Conservation (phyloP, 2,329 filamentous ascomycete genomes). For the Grosmannia serpens region DNA sequence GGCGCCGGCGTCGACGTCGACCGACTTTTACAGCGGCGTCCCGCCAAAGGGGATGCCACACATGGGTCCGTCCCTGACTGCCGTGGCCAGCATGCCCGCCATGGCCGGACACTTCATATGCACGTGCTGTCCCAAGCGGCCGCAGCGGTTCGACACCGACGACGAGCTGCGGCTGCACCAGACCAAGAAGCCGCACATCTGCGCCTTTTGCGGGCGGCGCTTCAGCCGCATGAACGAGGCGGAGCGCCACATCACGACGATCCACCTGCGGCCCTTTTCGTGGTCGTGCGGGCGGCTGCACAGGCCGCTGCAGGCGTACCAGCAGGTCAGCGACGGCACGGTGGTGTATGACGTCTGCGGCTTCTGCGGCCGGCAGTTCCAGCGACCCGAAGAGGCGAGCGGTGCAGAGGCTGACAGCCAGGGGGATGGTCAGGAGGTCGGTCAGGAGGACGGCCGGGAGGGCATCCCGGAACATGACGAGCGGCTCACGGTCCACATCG, state of each 20-base stretch:
- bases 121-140: slow-evolving; percentile 12
- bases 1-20: not conserved
- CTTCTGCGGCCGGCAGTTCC: slow-evolving; percentile 11
- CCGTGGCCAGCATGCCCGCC: not conserved
- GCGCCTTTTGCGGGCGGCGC: slow-evolving; percentile 12
- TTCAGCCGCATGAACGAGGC: slow-evolving; percentile 15
- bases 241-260: slow-evolving; percentile 13
- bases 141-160: slow-evolving; percentile 9
- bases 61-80: not conserved
- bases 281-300: slow-evolving; percentile 12
- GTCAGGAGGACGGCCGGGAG: not conserved
- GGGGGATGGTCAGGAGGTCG: not conserved
- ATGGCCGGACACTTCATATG: slow-evolving; percentile 1
- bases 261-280: slow-evolving; percentile 12
- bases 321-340: slow-evolving; percentile 8
- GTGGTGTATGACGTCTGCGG: slow-evolving; percentile 9
- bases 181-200: slow-evolving; percentile 13
- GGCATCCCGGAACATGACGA: not conserved
- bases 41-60: too few relatives aligned
- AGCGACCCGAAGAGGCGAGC: not conserved
- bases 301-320: slow-evolving; percentile 8
- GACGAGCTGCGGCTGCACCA: slow-evolving; percentile 12
- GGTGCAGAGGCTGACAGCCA: not conserved
- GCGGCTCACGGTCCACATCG: slow-evolving; percentile 4
- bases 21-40: not conserved